A percentile compares a stretch with the other conserved stretches of the same genome.
Conservation (phyloP, 495 filamentous ascomycete species). For the Daldinia grandis region DNA sequence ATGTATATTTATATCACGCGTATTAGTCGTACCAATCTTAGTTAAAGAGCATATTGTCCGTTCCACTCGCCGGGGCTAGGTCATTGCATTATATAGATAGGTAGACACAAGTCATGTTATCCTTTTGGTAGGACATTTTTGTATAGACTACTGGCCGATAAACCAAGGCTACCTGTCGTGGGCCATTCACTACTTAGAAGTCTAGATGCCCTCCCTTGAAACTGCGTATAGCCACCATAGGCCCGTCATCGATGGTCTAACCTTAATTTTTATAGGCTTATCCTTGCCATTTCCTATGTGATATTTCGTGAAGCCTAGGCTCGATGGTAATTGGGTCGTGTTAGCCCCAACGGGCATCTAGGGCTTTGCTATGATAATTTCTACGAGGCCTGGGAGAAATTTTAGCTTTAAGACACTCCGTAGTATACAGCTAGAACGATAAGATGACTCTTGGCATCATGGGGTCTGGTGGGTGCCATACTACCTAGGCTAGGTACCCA, state of each 20-base stretch:
- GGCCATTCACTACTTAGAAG: background rate
- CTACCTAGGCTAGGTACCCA: background rate
- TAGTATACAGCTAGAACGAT: background rate
- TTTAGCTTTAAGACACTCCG: slow-evolving; percentile 14
- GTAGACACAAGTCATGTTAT: background rate
- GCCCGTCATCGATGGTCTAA: background rate
- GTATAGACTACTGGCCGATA: background rate
- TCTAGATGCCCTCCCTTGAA: background rate
- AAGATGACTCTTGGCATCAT: background rate
- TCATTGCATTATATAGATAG: background rate
- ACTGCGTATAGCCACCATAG: background rate
- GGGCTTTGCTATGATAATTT: too few species aligned
- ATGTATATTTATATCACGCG: background rate
- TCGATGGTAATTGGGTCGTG: background rate
- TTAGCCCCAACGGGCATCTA: background rate
- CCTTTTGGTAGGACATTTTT: background rate
- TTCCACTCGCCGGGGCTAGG: background rate
- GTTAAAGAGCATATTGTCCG: background rate
- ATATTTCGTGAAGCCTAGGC: background rate
- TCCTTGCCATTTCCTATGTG: background rate
- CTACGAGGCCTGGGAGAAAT: background rate
- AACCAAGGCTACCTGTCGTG: background rate
- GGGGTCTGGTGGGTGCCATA: too few species aligned
- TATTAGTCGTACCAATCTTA: background rate
- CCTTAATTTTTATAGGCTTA: background rate